Evolutionary conservation across 2,329 filamentous ascomycete genomes (phyloP).

Genomic region (Alternaria arbusti): DNA sequence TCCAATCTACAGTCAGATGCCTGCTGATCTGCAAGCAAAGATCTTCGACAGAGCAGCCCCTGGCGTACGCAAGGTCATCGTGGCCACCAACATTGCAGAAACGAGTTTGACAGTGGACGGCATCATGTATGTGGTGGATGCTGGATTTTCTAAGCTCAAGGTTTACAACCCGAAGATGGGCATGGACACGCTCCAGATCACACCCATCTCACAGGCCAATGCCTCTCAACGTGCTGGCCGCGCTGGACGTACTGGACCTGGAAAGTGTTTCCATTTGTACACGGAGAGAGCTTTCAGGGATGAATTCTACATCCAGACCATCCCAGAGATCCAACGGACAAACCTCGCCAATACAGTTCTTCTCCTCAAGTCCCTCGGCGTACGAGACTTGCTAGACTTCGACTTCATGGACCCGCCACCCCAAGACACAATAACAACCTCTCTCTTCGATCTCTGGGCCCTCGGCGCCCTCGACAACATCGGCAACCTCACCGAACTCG

Average conservation of each 20-base stretch:
- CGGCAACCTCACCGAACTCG: conserved; percentile 86
- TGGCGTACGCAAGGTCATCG: conserved; percentile 94
- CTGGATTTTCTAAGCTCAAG: conserved; percentile 95
- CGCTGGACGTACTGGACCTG: conserved; percentile 91
- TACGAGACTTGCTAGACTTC: conserved; percentile 93
- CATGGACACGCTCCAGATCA: conserved; percentile 98
- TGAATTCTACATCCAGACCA: conserved; percentile 94
- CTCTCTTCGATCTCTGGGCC: conserved; percentile 96
- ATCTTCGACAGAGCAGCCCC: conserved; percentile 93
- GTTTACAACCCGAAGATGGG: conserved; percentile 99
- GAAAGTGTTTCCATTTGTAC: conserved; percentile 92
- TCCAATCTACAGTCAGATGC: conserved; percentile 99
- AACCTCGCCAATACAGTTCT: conserved; percentile 95
- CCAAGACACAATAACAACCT: conserved; percentile 96
- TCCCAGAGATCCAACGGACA: conserved; percentile 95
- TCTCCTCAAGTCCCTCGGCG: conserved; percentile 90
- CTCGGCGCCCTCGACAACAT: conserved; percentile 92
- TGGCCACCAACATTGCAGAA: conserved; percentile 98
- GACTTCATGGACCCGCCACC: conserved; percentile 99
- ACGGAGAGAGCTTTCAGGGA: conserved; percentile 96
- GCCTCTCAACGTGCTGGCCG: conserved; percentile 91
- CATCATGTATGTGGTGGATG: conserved; percentile 98
- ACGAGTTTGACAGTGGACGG: conserved; percentile 97
- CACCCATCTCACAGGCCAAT: conserved; percentile 96
- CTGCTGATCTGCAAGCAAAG: conserved; percentile 94